phyloP scores from a whole-genome alignment of 2,329 filamentous ascomycete species.

The Cylindrodendrum hubeiense region DNA sequence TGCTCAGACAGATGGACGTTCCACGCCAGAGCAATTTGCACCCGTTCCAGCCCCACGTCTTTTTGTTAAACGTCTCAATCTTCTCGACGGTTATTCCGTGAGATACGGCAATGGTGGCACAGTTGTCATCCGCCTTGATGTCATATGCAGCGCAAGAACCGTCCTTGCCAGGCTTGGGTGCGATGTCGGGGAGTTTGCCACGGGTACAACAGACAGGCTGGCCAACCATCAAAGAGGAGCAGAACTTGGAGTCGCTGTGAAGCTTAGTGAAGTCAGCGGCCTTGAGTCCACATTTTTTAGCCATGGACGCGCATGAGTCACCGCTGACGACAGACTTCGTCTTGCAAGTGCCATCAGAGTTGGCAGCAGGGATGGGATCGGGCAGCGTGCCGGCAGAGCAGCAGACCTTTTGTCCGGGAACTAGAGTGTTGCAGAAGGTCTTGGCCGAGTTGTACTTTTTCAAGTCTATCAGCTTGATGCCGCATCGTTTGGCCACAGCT shows the following conservation, averaged over 20 bases:
- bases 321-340: slow-evolving; percentile 46
- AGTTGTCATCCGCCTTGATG: slow-evolving; percentile 49
- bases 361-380: slow-evolving; percentile 29
- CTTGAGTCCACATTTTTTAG: slow-evolving; percentile 52
- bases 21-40: slow-evolving; percentile 39
- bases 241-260: slow-evolving; percentile 46
- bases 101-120: slow-evolving; percentile 48
- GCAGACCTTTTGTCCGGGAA: slow-evolving; percentile 32
- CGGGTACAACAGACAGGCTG: slow-evolving; percentile 53
- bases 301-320: slow-evolving; percentile 52
- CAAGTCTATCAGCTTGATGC: slow-evolving; percentile 47
- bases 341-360: slow-evolving; percentile 43
- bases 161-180: slow-evolving; percentile 48
- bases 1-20: slow-evolving; percentile 47
- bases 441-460: slow-evolving; percentile 46
- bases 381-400: slow-evolving; percentile 37
- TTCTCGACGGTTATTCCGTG: slow-evolving; percentile 49
- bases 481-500: slow-evolving; percentile 47
- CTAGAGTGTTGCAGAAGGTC: slow-evolving; percentile 40
- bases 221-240: slow-evolving; percentile 44
- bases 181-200: slow-evolving; percentile 51
- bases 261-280: slow-evolving; percentile 49
- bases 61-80: slow-evolving; percentile 50
- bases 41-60: slow-evolving; percentile 52
- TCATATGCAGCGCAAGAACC: slow-evolving; percentile 48